Percentiles rank a stretch among this genome's conserved stretches.
phyloP scores from a whole-genome alignment of 495 filamentous ascomycete species.

The Xylaria venustula region DNA sequence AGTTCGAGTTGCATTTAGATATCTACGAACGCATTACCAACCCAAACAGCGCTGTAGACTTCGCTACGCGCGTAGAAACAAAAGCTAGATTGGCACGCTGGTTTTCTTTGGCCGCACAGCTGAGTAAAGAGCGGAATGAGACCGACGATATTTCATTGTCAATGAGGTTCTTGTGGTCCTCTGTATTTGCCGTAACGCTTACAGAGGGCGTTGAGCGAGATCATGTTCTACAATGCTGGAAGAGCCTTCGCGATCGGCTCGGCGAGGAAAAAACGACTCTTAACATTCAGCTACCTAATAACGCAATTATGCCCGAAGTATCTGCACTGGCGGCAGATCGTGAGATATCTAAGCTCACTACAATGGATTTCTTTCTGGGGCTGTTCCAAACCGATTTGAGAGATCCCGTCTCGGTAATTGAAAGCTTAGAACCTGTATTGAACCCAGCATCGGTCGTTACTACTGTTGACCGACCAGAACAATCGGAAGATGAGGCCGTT shows the following conservation, averaged over 20 bases:
- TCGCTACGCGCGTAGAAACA: conserved; percentile 56
- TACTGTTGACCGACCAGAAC: conserved; percentile 8
- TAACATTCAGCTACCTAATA: conserved; percentile 74
- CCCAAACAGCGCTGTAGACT: conserved; percentile 66
- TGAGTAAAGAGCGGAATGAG: conserved; percentile 45
- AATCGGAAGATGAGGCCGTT: neutral
- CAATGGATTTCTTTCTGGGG: conserved; percentile 91
- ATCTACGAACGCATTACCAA: conserved; percentile 75
- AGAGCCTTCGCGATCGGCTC: conserved; percentile 56
- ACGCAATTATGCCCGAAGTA: conserved; percentile 83
- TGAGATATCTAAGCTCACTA: conserved; percentile 87
- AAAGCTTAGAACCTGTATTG: conserved; percentile 88
- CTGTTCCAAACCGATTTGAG: conserved; percentile 68
- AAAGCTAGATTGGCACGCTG: conserved; percentile 72
- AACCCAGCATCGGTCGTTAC: conserved; percentile 63
- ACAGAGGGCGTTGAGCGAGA: conserved; percentile 67
- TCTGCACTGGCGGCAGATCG: conserved; percentile 77
- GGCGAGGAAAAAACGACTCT: conserved; percentile 27
- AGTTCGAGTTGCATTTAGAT: conserved; percentile 90
- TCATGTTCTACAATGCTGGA: conserved; percentile 76
- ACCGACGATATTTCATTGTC: conserved; percentile 46
- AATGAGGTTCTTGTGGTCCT: conserved; percentile 78
- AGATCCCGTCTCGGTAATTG: conserved; percentile 79
- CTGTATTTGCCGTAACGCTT: conserved; percentile 70
- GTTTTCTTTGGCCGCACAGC: conserved; percentile 66